These are phyloP conservation scores for Medicago ruthenica DNA, from an alignment of 306 rosid genomes.

Conservation along the genomic window DNA sequence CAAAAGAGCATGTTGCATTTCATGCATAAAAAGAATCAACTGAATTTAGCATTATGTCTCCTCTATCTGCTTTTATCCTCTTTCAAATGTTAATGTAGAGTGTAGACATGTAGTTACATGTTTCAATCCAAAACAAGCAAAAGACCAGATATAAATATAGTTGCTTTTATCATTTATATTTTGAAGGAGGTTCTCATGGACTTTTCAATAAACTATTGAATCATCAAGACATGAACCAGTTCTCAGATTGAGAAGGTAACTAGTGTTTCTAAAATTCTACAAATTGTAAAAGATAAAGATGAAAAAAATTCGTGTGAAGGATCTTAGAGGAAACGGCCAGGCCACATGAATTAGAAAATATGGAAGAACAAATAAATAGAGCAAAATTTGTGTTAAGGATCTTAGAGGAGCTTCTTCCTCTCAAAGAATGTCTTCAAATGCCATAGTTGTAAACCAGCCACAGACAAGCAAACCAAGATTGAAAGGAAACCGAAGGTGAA, in stretches of 20 bases:
- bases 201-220: slow-evolving; percentile 3
- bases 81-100: neutral
- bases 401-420: slow-evolving; percentile 87
- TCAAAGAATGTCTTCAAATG: slow-evolving; percentile 92
- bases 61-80: neutral
- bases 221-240: neutral
- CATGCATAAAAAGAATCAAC: too few species aligned
- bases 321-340: neutral
- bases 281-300: slow-evolving; percentile 6
- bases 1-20: neutral
- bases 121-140: neutral
- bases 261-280: slow-evolving; percentile 26
- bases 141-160: neutral
- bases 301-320: neutral
- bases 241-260: slow-evolving; percentile 22
- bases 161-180: slow-evolving; percentile 6
- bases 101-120: neutral
- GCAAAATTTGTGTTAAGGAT: slow-evolving; percentile 14
- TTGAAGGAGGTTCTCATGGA: neutral
- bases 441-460: slow-evolving; percentile 89
- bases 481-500: slow-evolving; percentile 80
- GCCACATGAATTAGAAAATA: slow-evolving; percentile 5
- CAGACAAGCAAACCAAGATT: slow-evolving; percentile 78
- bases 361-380: slow-evolving; percentile 1
- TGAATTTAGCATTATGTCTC: neutral